These are phyloP conservation scores for Diaporthe destruens DNA, from an alignment of 2,329 filamentous ascomycete species.

Conservation along the genomic window DNA sequence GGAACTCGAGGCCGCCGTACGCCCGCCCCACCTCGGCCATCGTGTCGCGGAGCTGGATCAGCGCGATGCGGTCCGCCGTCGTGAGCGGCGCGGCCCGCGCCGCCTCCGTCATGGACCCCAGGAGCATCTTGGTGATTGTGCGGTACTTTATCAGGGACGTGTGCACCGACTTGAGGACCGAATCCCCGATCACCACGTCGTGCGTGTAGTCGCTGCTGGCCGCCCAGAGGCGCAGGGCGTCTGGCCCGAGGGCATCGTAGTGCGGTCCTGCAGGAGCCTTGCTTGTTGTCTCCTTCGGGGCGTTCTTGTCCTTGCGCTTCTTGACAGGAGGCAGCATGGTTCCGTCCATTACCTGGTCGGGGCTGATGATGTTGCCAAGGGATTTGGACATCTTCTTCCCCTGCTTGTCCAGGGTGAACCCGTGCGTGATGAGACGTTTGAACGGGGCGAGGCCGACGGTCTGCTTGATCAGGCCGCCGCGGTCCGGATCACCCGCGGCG, in stretches of 20 bases:
- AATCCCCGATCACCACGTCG: conserved; percentile 85
- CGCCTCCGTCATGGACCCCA: conserved; percentile 77
- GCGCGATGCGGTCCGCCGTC: conserved; percentile 78
- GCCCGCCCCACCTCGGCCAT: conserved; percentile 74
- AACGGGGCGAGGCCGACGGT: conserved; percentile 74
- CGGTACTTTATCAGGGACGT: conserved; percentile 86
- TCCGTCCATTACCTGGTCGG: conserved; percentile 87
- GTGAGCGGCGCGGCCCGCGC: conserved; percentile 65
- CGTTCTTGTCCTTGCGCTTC: conserved; percentile 66
- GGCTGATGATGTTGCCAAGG: conserved; percentile 87
- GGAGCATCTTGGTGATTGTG: conserved; percentile 89
- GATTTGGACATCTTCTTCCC: conserved; percentile 99
- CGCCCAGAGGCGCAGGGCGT: conserved; percentile 90
- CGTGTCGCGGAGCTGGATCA: conserved; percentile 78
- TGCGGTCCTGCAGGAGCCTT: conserved; percentile 40
- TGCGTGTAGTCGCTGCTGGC: conserved; percentile 92
- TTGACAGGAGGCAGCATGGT: conserved; percentile 79
- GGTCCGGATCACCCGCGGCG: conserved; percentile 52
- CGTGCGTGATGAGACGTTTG: conserved; percentile 91
- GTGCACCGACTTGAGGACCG: conserved; percentile 82
- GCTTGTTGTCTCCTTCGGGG: conserved; percentile 55
- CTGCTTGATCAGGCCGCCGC: conserved; percentile 49
- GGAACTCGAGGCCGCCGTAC: conserved; percentile 83
- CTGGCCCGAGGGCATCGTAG: conserved; percentile 83
- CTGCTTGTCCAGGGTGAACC: conserved; percentile 88